Conservation (phyloP, 208 protist genomes). For the Leishmania lainsoni region DNA sequence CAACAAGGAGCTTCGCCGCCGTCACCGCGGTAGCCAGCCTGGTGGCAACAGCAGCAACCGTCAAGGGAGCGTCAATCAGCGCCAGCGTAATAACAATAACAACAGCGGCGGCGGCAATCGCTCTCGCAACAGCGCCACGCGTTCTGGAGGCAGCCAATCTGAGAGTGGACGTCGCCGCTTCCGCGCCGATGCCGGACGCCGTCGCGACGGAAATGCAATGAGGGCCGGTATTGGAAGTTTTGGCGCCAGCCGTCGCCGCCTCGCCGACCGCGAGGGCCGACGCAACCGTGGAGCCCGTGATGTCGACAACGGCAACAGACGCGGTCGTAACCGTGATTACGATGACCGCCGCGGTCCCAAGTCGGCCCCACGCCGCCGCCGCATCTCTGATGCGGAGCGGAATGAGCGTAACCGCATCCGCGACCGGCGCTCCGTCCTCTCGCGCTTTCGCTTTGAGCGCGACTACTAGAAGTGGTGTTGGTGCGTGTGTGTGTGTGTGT, state of each 20-base stretch:
- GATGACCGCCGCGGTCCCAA: slow-evolving; percentile 54
- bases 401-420: slow-evolving; percentile 61
- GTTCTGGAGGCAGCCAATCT: slow-evolving; percentile 4
- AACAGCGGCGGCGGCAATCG: slow-evolving; percentile 1
- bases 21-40: slow-evolving; percentile 31
- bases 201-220: slow-evolving; percentile 17
- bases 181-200: slow-evolving; percentile 24
- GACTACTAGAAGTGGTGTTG: slow-evolving; percentile 32
- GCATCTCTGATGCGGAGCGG: slow-evolving; percentile 51
- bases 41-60: slow-evolving; percentile 17
- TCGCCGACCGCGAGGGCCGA: slow-evolving; percentile 14
- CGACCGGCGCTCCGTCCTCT: slow-evolving; percentile 52
- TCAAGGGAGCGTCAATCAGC: slow-evolving; percentile 9
- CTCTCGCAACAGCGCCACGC: slow-evolving; percentile 9
- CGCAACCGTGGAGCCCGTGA: slow-evolving; percentile 10
- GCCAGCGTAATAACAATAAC: slow-evolving; percentile 7
- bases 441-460: slow-evolving; percentile 10
- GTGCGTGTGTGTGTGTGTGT: background rate
- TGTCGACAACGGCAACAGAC: background rate
- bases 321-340: background rate
- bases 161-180: slow-evolving; percentile 27
- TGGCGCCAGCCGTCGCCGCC: slow-evolving; percentile 12
- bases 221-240: slow-evolving; percentile 16
- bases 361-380: slow-evolving; percentile 37
- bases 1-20: slow-evolving; percentile 59